Evolutionary conservation across 2,329 filamentous ascomycete species (phyloP), one percentile per base, ranked within the genome.

Genomic region (Penicillium sp.): DNA sequence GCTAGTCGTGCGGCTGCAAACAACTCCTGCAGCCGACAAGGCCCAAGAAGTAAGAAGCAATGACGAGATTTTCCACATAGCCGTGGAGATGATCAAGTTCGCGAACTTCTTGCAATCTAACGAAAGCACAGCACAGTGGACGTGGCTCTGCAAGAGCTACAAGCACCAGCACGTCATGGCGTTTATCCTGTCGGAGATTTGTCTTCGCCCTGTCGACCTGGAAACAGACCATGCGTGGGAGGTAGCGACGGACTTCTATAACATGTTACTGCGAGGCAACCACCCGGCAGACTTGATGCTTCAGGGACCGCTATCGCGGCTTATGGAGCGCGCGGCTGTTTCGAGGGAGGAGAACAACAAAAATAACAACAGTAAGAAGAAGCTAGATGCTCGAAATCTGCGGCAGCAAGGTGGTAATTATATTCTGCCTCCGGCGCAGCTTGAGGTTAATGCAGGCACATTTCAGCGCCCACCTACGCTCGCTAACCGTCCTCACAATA

Each of bases 31-130:
- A 58, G n/a, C 48, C 49, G 35, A 15, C 49, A n/a, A 31, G n/a
- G n/a, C 48, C 17, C 8, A 35, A 26, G 15, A 15, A 7, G 17
- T n/a, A 2, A 23, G 23, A 5, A 7, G 15, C n/a, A 50, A 31
- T 7, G 23, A 50, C 19, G 47, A 50, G 23, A 50, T 50, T 13
- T 50, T 50, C 47, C 3, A 19, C 47, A 31, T 50, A 29, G 47
- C 47, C 23, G 5, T 91, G 38, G 88, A 91, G 67, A 86, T 90
- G 35, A 81, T 90, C 30, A 88, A 91, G 71, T 85, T 88, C 69
- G 84, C 83, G 21, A 78, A 88, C 57, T 80, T 88, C 1, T 77
- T 91, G 5, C 85, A 88, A 64, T 85, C 81, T 0, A 87, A 91
- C 65, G 75, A 78, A 21, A 73, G 77, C 1, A 85, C 80, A 0